These are phyloP conservation scores for Saccharum hybrid DNA, from an alignment of 202 grass and related monocot genomes.

Conservation along the genomic window DNA sequence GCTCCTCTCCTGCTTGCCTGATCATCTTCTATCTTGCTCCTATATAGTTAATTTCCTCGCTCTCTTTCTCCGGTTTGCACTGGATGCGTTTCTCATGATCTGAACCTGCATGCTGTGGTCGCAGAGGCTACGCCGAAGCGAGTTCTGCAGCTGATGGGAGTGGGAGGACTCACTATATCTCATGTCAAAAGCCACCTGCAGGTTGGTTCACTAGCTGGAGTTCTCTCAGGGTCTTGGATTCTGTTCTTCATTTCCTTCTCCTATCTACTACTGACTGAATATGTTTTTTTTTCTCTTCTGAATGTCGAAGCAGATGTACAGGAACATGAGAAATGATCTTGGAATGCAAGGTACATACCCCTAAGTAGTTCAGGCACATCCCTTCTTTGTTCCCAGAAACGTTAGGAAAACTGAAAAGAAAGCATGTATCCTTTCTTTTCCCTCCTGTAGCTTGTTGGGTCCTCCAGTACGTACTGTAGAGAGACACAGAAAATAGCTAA, in stretches of 20 bases:
- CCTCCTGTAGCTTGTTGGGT: neutral
- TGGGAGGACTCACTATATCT: conserved; percentile 72
- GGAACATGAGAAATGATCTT: conserved; percentile 86
- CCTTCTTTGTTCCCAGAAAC: conserved; percentile 12
- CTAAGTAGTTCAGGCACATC: neutral
- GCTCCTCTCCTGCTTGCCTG: neutral
- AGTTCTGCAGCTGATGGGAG: conserved; percentile 75
- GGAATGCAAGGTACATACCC: conserved; percentile 68
- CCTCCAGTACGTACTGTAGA: neutral
- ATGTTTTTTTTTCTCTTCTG: neutral
- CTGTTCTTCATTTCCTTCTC: neutral
- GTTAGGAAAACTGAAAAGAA: neutral
- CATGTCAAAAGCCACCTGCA: conserved; percentile 86
- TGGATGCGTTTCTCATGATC: neutral
- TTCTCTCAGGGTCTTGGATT: neutral
- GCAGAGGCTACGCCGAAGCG: conserved; percentile 79
- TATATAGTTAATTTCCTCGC: too few species aligned
- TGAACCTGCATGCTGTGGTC: conserved; percentile 15
- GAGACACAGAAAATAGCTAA: neutral
- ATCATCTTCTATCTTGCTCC: neutral
- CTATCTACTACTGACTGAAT: neutral
- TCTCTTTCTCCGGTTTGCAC: neutral
- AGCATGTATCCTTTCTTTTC: neutral
- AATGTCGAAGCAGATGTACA: conserved; percentile 83
- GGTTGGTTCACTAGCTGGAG: conserved; percentile 40